Base-by-base conservation (phyloP, 148 eudicot genomes). In the Hydrangea macrophylla region DNA sequence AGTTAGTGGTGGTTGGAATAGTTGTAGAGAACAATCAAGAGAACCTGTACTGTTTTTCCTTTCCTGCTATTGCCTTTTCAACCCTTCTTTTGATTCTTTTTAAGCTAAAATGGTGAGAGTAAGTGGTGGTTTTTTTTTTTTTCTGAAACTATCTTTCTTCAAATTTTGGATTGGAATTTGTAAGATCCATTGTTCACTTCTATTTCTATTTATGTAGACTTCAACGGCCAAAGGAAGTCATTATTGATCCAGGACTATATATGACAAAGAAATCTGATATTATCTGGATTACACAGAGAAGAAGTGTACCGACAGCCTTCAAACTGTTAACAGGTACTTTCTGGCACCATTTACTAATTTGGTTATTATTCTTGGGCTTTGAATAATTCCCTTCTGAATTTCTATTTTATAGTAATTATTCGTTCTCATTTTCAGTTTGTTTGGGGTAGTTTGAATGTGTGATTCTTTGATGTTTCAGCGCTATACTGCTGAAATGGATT, bases 51-150 rank as follows among this genome's bases (percentile, higher is more conserved):
- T n/a, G n/a, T n/a, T n/a, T n/a, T n/a, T n/a, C n/a, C n/a, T n/a
- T n/a, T n/a, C n/a, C n/a, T n/a, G n/a, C n/a, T n/a, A n/a, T n/a
- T n/a, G n/a, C n/a, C n/a, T n/a, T n/a, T n/a, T n/a, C n/a, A n/a
- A n/a, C n/a, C n/a, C n/a, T n/a, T n/a, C n/a, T n/a, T n/a, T n/a
- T n/a, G n/a, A n/a, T n/a, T n/a, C n/a, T n/a, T n/a, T n/a, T n/a
- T n/a, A n/a, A n/a, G n/a, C n/a, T n/a, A n/a, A n/a, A n/a, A n/a
- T 83, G 86, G 86, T 79, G 80, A 76, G 86, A 73, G 86, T 83
- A 77, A 72, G 83, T 60, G 36, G 37, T 66, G n/a, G n/a, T 36
- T 42, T 12, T 13, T n/a, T n/a, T n/a, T n/a, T 39, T 30, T 39
- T 20, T 27, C 22, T 48, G 15, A 22, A 48, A n/a, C 5, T 48